Evolutionary conservation across 345 rosid species (phyloP), one percentile per base, ranked within the genome.

Genomic region (Geranium rotundifolium): DNA sequence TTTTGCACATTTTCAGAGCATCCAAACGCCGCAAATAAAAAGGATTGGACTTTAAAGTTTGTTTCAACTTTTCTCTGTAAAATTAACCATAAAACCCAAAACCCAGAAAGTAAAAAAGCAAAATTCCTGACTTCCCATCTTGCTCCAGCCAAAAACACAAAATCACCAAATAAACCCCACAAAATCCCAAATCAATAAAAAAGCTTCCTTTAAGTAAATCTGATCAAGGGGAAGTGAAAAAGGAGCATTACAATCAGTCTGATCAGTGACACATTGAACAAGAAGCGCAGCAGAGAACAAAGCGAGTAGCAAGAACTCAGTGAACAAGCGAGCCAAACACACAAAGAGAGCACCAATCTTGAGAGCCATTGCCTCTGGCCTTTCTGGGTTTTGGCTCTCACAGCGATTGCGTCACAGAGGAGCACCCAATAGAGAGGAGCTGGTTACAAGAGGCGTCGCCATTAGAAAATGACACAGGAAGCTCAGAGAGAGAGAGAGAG

Each of bases 241-340:
- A 54, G 30, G 13, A 29, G 15, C 6, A 19, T 17, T 75, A 80
- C 84, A 81, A 57, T 80, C 84, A 19, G 71, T 5, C 20, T 79
- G 63, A 72, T 80, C 84, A 19, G 84, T 80, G 49, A 65, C 63
- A 65, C 73, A 70, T 30, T 61, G 77, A 57, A 70, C 79, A 27
- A 68, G 58, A 61, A 71, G 72, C 6, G 67, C 60, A 29, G 29
- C 52, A 56, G 61, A 64, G 72, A 74, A 62, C 58, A 31, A 65
- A 29, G 65, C 62, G 54, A 69, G 49, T 19, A 17, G 60, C 71
- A 52, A 52, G 18, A 65, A 61, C 58, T 62, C 68, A 60, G 65
- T 41, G n/a, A 59, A 54, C 1, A 66, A 77, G 54, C n/a, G 69
- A 66, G 34, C 3, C 0, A 61, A 27, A 56, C 7, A 65, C 29